These are phyloP conservation scores for Apiospora phragmitis DNA, from an alignment of 2,329 filamentous ascomycete species.

Conservation along the genomic window DNA sequence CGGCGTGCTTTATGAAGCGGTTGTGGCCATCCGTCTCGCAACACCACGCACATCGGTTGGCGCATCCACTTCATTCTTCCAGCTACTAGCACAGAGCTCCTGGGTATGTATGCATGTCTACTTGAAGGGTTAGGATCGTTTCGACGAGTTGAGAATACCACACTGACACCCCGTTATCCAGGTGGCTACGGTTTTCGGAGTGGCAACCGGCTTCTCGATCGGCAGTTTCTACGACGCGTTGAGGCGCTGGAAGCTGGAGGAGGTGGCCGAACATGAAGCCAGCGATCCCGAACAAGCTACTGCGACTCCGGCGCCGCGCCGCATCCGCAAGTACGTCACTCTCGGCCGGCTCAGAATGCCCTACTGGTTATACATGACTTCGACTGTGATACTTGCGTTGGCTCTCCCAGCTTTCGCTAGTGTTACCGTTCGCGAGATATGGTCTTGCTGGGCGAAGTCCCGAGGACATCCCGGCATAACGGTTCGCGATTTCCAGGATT, in stretches of 20 bases:
- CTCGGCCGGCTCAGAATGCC: constrained; percentile 2
- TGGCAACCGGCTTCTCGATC: not conserved
- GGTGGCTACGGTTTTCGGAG: not conserved
- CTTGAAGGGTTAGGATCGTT: no score
- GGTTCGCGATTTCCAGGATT: not conserved
- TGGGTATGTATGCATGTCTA: not conserved
- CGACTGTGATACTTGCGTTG: not conserved
- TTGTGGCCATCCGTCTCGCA: not conserved
- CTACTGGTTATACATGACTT: constrained; percentile 9
- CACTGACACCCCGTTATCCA: not conserved
- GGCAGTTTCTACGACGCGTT: constrained; percentile 2
- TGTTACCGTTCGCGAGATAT: not conserved
- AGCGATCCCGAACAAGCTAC: not conserved
- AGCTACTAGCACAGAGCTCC: not conserved
- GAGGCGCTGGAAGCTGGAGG: not conserved
- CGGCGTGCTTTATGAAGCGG: not conserved
- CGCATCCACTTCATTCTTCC: not conserved
- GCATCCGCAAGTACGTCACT: not conserved
- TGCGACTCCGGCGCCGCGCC: not conserved
- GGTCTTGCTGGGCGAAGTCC: not conserved
- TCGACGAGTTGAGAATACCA: not conserved
- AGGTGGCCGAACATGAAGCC: not conserved
- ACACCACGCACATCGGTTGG: no score
- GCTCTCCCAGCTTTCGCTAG: not conserved
- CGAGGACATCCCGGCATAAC: not conserved